Percentiles rank a stretch among this genome's conserved stretches.
These are phyloP conservation scores for Sporothrix brasiliensis DNA, from an alignment of 2,329 filamentous ascomycete genomes.

Conservation along the genomic window DNA sequence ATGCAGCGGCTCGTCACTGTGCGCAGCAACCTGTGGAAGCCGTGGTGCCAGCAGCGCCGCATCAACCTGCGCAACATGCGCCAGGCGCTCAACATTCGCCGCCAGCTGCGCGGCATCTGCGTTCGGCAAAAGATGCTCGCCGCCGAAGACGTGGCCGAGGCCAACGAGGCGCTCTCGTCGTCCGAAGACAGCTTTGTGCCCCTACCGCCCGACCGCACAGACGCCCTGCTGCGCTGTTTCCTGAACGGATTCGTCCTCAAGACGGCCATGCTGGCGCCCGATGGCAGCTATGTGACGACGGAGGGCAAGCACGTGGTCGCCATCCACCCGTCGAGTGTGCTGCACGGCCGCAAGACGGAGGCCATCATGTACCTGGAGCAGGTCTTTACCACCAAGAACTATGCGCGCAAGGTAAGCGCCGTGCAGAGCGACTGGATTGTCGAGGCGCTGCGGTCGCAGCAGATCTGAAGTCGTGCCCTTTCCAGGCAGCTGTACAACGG, in stretches of 20 bases:
- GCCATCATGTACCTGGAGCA: conserved; percentile 71
- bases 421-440: conserved; percentile 64
- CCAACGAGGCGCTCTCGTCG: background rate
- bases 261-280: conserved; percentile 62
- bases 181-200: conserved; percentile 60
- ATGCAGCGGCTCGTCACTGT: conserved; percentile 65
- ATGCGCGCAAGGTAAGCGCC: conserved; percentile 66
- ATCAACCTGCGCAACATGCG: conserved; percentile 64
- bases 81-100: conserved; percentile 64
- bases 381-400: conserved; percentile 67
- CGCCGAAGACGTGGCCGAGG: conserved; percentile 40
- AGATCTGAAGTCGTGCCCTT: conserved; percentile 11
- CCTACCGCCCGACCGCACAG: conserved; percentile 57
- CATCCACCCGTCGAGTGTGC: conserved; percentile 64
- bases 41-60: conserved; percentile 62
- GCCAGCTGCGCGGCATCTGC: conserved; percentile 62
- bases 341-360: conserved; percentile 65
- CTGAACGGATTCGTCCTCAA: conserved; percentile 63
- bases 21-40: conserved; percentile 53
- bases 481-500: background rate
- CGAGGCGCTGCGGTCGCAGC: conserved; percentile 49
- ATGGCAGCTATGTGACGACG: conserved; percentile 63
- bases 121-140: conserved; percentile 55
- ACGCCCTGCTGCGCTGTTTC: conserved; percentile 62
- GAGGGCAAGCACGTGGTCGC: conserved; percentile 63